Evolutionary conservation across 2,329 filamentous ascomycete species (phyloP), one percentile per base, ranked within the genome.

Genomic region (Hirsutella rhossiliensis): DNA sequence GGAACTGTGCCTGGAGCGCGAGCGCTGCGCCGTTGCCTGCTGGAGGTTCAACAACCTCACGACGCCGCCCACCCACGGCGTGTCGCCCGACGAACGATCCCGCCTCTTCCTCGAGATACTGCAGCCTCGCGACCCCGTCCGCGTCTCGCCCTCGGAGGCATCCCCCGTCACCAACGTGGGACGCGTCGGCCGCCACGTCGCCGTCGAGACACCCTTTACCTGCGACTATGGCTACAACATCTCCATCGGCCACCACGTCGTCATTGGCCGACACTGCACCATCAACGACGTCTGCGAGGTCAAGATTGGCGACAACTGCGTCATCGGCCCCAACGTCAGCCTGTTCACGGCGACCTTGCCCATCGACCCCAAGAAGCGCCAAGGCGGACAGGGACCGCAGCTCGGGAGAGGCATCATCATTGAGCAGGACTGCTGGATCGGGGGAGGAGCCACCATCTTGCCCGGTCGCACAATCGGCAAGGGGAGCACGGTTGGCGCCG

Each of bases 181-280:
- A 45, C 75, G 71, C 20, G 75, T 92, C 5, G 87, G 87, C n/a
- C 75, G 80, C 15, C 78, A 82, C 44, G 82, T 86, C 5, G 72
- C 82, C 37, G 84, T 98, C 23, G 87, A 95, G 56, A 80, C 85
- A 3, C 90, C 90, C 0, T 97, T 98, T 61, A 81, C 75, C 40
- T 96, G 90, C 60, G 88, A 96, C 56, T 96, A 96, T 56, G 92
- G 92, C 1, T 97, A 95, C 66, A 97, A 98, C 61, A 84, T 97
- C 54, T 76, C 76, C 40, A 84, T 98, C 52, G 89, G 86, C 12
- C 82, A 89, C 53, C 82, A 92, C 50, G 87, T 94, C 3, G 76
- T 82, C 44, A 84, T 98, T 52, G 86, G 84, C 17, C 76, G 85
- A 44, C 84, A 87, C 55, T 96, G 89, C 62, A 82, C 80, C 23